Percentiles rank a stretch among this genome's conserved stretches.
Conservation (phyloP, 2,329 filamentous ascomycete genomes). For the Penicillium sp. region DNA sequence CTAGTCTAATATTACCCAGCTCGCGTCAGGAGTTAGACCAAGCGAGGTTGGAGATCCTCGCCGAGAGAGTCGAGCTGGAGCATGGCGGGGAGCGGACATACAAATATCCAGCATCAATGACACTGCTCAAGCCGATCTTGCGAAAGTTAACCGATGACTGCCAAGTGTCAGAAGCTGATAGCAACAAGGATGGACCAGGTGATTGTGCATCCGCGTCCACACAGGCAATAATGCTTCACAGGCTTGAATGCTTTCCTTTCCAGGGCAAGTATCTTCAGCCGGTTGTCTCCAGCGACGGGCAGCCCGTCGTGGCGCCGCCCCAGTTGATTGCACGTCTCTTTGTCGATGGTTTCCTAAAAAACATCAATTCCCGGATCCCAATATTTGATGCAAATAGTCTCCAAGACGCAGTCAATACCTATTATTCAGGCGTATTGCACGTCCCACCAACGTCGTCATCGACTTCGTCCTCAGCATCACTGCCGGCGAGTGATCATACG, state of each 20-base stretch:
- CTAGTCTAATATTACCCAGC: neutral
- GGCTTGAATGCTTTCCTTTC: neutral
- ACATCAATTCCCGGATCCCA: neutral
- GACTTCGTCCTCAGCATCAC: neutral
- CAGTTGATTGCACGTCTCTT: neutral
- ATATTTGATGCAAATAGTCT: slow-evolving; percentile 2
- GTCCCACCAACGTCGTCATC: neutral
- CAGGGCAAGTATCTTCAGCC: neutral
- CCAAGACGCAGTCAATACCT: neutral
- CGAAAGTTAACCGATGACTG: neutral
- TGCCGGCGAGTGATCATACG: neutral
- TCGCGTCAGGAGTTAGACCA: neutral
- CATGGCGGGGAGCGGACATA: slow-evolving; percentile 5
- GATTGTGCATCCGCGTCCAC: neutral
- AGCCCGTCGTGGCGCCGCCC: neutral
- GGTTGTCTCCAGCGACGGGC: neutral
- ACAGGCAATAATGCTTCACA: neutral
- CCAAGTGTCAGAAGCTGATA: neutral
- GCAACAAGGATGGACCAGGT: neutral
- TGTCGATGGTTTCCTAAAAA: neutral
- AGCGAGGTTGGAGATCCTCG: slow-evolving; percentile 1
- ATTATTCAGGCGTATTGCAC: neutral
- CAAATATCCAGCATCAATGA: slow-evolving; percentile 1
- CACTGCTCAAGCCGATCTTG: slow-evolving; percentile 2
- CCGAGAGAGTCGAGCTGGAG: slow-evolving; percentile 2